Evolutionary conservation across 805 yeast species (phyloP).

Genomic region (Priceomyces melissophilus): DNA sequence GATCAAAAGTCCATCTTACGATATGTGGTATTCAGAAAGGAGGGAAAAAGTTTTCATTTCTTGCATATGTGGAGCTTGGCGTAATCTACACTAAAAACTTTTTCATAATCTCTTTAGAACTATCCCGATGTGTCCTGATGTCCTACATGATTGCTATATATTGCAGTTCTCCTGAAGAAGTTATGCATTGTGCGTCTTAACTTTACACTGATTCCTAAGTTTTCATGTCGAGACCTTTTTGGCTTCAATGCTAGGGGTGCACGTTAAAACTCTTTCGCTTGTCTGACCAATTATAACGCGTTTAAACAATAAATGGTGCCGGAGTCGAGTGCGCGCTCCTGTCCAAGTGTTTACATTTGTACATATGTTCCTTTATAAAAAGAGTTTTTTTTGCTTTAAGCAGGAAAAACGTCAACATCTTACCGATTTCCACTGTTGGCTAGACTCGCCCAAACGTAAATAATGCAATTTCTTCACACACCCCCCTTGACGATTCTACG

Average conservation of each 20-base stretch:
- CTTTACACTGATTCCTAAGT: no score
- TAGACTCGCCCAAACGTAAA: slow-evolving; percentile 2
- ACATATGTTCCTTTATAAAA: neutral
- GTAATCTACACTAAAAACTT: no score
- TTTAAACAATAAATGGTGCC: neutral
- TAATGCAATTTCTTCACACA: neutral
- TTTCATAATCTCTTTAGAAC: no score
- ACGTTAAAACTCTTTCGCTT: neutral
- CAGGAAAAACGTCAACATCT: slow-evolving; percentile 4
- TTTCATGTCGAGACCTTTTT: neutral
- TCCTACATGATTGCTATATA: no score
- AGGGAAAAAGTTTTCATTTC: no score
- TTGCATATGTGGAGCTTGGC: no score
- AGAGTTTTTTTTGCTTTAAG: neutral
- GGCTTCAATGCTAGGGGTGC: neutral
- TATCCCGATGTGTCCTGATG: no score
- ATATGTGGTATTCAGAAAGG: no score
- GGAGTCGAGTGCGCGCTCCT: neutral
- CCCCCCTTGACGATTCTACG: no score
- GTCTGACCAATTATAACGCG: neutral
- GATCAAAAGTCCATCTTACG: no score
- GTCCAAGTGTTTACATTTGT: neutral
- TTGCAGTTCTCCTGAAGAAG: no score
- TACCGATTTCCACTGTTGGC: slow-evolving; percentile 1
- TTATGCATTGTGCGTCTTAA: no score